Conservation (phyloP, 2,329 filamentous ascomycete genomes). For the Harringtonia lauricola region DNA sequence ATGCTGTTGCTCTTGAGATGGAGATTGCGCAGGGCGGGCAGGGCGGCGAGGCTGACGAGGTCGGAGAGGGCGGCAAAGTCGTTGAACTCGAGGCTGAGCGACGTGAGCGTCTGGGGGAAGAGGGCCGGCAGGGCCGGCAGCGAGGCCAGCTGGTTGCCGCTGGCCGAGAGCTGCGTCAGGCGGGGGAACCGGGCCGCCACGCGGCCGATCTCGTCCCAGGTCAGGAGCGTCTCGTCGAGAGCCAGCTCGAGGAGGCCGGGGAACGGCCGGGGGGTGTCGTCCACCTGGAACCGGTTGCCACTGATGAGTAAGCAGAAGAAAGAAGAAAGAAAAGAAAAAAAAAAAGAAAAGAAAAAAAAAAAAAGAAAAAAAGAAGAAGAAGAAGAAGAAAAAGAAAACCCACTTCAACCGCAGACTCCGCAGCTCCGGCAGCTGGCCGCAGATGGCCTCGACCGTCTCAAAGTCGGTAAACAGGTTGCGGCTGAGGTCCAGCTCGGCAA, state of each 20-base stretch:
- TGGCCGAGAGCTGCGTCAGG: slow-evolving; percentile 38
- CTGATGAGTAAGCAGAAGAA: slow-evolving; percentile 27
- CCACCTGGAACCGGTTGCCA: slow-evolving; percentile 57
- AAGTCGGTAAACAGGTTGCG: slow-evolving; percentile 68
- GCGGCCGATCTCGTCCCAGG: slow-evolving; percentile 51
- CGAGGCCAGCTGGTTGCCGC: slow-evolving; percentile 44
- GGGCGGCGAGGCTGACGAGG: slow-evolving; percentile 38
- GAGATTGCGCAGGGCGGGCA: slow-evolving; percentile 43
- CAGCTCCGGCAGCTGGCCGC: slow-evolving; percentile 55
- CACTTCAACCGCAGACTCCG: slow-evolving; percentile 62
- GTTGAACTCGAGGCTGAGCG: slow-evolving; percentile 64
- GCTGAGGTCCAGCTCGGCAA: slow-evolving; percentile 74
- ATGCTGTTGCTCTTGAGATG: slow-evolving; percentile 74
- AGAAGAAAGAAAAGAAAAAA: slow-evolving; percentile 1
- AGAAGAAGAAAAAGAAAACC: slow-evolving; percentile 15
- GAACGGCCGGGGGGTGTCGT: slow-evolving; percentile 31
- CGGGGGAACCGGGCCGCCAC: slow-evolving; percentile 41
- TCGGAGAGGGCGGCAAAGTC: slow-evolving; percentile 49
- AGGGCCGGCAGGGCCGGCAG: slow-evolving; percentile 32
- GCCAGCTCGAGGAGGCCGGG: slow-evolving; percentile 46
- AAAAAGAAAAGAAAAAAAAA: neutral
- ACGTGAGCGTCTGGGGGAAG: slow-evolving; percentile 42
- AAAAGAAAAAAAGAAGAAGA: slow-evolving; percentile 1
- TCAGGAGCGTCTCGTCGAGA: slow-evolving; percentile 55
- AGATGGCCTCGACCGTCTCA: slow-evolving; percentile 58